Evolutionary conservation across 208 protist species (phyloP).

Genomic region (Leishmania amazonensis): DNA sequence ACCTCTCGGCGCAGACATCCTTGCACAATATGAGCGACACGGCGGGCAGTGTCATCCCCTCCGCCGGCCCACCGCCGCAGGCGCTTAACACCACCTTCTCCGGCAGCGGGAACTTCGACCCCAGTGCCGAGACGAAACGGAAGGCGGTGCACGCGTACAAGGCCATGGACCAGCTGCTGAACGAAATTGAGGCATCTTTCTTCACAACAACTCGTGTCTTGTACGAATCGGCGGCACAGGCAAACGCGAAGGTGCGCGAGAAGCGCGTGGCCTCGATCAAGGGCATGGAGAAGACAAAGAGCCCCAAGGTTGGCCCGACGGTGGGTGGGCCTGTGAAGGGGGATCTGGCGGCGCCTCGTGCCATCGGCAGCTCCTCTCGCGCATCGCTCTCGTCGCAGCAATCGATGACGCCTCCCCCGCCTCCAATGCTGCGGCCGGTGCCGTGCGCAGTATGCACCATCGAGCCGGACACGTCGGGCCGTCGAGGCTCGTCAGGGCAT

Average conservation of each 20-base stretch:
- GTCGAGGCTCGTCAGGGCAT: slow-evolving; percentile 16
- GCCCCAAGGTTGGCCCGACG: neutral
- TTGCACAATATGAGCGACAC: slow-evolving; percentile 8
- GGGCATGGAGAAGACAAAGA: slow-evolving; percentile 7
- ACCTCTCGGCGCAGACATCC: slow-evolving; percentile 10
- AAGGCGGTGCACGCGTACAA: slow-evolving; percentile 37
- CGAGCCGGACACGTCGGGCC: slow-evolving; percentile 52
- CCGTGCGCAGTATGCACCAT: slow-evolving; percentile 84
- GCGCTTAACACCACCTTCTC: neutral
- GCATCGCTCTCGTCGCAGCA: slow-evolving; percentile 4
- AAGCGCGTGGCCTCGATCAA: neutral
- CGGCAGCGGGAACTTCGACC: neutral
- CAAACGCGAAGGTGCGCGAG: slow-evolving; percentile 8
- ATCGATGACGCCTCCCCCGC: slow-evolving; percentile 1
- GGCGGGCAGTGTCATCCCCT: neutral
- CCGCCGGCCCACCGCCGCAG: neutral
- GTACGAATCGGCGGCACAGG: slow-evolving; percentile 24
- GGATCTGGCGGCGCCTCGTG: neutral
- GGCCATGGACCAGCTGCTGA: slow-evolving; percentile 51
- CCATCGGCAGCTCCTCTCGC: neutral
- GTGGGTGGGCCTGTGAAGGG: neutral
- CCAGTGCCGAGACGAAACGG: slow-evolving; percentile 9
- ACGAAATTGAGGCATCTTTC: slow-evolving; percentile 56
- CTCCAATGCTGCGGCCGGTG: slow-evolving; percentile 63
- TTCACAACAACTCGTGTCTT: slow-evolving; percentile 37